phyloP scores from a whole-genome alignment of 2,329 filamentous ascomycete genomes.

The Emmonsiellopsis sp. region DNA sequence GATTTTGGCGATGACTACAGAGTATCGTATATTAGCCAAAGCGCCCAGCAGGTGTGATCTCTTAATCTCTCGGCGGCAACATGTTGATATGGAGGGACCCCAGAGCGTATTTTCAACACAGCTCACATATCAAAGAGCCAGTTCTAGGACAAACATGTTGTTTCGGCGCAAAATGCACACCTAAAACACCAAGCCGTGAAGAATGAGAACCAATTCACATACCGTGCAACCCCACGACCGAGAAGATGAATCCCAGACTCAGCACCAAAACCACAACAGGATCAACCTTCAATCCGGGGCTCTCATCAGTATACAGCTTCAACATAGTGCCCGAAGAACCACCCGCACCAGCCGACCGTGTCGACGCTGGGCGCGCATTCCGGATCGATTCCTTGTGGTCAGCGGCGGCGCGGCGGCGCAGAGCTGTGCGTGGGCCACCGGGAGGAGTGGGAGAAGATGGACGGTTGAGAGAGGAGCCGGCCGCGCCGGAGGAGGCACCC shows the following conservation, averaged over 20 bases:
- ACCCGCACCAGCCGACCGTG: conserved; percentile 83
- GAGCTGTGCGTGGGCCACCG: conserved; percentile 87
- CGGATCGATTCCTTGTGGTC: conserved; percentile 96
- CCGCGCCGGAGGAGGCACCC: conserved; percentile 47
- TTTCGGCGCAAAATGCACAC: not conserved
- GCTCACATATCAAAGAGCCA: no score
- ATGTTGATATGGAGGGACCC: no score
- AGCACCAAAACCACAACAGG: conserved; percentile 94
- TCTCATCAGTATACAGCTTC: conserved; percentile 98
- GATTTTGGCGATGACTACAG: conserved; percentile 82
- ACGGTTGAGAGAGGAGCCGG: conserved; percentile 63
- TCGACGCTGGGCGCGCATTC: conserved; percentile 86
- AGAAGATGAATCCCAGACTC: conserved; percentile 97
- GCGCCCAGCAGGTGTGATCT: not conserved
- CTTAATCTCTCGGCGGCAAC: no score
- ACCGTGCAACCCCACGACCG: conserved; percentile 96
- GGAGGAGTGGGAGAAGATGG: conserved; percentile 81
- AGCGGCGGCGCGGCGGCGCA: conserved; percentile 87
- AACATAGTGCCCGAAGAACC: conserved; percentile 98
- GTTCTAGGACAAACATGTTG: not conserved
- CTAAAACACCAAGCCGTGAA: not conserved
- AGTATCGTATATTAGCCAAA: conserved; percentile 13
- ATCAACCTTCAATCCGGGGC: conserved; percentile 92
- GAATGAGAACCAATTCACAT: conserved; percentile 33
- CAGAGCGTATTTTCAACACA: no score